phyloP scores from a whole-genome alignment of 345 rosid species.

The Schrenkiella parvula region DNA sequence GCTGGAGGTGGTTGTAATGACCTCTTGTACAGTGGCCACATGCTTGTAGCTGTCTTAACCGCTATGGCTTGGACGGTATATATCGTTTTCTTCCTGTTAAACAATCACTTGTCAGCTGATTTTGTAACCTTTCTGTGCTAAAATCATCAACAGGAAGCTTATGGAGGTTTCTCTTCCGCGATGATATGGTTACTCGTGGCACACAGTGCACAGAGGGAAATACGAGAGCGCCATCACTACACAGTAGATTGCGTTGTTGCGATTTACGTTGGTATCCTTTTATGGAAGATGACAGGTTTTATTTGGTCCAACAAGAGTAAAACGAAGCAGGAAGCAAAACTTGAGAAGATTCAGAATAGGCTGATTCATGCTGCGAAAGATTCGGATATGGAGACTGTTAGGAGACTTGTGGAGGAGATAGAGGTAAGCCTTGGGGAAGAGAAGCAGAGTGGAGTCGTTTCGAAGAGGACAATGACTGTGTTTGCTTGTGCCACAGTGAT shows the following conservation, averaged over 20 bases:
- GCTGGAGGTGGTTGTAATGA: conserved; percentile 99
- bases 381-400: conserved; percentile 79
- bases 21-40: conserved; percentile 90
- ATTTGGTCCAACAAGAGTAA: conserved; percentile 53
- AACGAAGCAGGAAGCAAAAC: conserved; percentile 37
- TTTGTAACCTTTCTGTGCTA: not conserved
- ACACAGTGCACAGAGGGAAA: conserved; percentile 86
- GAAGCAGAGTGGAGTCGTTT: conserved; percentile 37
- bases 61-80: conserved; percentile 99
- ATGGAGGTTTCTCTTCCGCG: conserved; percentile 81
- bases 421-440: conserved; percentile 41
- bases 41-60: conserved; percentile 89
- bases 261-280: conserved; percentile 80
- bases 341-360: conserved; percentile 69
- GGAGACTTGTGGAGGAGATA: conserved; percentile 71
- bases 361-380: conserved; percentile 84
- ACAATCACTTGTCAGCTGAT: not conserved
- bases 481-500: conserved; percentile 58
- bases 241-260: conserved; percentile 84
- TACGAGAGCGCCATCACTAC: conserved; percentile 89
- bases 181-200: conserved; percentile 74
- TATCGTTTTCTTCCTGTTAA: not conserved
- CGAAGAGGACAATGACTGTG: conserved; percentile 49
- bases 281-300: conserved; percentile 92
- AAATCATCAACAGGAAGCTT: conserved; percentile 69